Percentiles rank a stretch among this genome's conserved stretches.
Evolutionary conservation across 2,329 filamentous ascomycete species (phyloP).

Genomic region (Dactylellina drechsleri): DNA sequence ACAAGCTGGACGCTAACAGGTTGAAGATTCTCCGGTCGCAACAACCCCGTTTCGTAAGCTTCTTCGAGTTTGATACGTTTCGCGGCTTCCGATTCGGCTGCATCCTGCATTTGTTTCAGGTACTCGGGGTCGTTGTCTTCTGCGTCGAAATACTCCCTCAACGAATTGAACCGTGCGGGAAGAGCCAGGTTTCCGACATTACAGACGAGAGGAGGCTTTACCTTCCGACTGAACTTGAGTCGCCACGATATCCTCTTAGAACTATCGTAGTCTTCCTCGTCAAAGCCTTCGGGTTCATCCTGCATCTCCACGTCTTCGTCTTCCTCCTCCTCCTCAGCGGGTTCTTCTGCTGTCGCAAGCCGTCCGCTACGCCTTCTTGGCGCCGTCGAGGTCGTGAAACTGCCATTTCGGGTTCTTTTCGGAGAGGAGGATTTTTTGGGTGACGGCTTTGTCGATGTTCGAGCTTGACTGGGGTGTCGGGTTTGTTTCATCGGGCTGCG

Average conservation of each 20-base stretch:
- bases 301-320: slow-evolving; percentile 56
- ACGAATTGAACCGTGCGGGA: slow-evolving; percentile 36
- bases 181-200: slow-evolving; percentile 44
- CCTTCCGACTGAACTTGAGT: slow-evolving; percentile 55
- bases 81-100: slow-evolving; percentile 74
- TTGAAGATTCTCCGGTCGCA: slow-evolving; percentile 77
- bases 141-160: slow-evolving; percentile 46
- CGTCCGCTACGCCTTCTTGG: slow-evolving; percentile 45
- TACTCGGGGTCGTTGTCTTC: slow-evolving; percentile 63
- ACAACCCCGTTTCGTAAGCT: slow-evolving; percentile 78
- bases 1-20: slow-evolving; percentile 68
- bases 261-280: slow-evolving; percentile 66
- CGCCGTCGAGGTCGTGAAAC: slow-evolving; percentile 3
- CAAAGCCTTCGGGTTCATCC: slow-evolving; percentile 65
- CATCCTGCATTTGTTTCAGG: slow-evolving; percentile 69
- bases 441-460: slow-evolving; percentile 1
- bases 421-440: slow-evolving; percentile 11
- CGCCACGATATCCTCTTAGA: slow-evolving; percentile 60
- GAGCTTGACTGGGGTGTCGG: neutral
- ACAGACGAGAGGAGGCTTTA: slow-evolving; percentile 50
- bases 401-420: slow-evolving; percentile 21
- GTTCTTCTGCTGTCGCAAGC: slow-evolving; percentile 24
- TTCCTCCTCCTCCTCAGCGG: slow-evolving; percentile 25
- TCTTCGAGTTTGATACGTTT: slow-evolving; percentile 76
- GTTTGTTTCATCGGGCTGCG: slow-evolving; percentile 25